phyloP scores from a whole-genome alignment of 495 filamentous ascomycete species.

The Podospora didyma region DNA sequence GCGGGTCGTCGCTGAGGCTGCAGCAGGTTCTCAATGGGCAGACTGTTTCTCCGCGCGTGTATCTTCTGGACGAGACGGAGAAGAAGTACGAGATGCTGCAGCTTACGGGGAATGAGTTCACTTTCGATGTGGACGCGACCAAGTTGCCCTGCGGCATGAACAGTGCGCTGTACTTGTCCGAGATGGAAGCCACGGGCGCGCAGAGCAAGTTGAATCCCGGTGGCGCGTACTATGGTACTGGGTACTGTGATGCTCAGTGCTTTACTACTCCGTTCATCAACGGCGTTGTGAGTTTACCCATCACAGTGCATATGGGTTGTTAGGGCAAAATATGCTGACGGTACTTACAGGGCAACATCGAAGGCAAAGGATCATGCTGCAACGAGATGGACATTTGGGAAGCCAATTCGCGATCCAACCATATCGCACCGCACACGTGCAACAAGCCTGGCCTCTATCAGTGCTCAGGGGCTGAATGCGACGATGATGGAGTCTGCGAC shows the following conservation, averaged over 20 bases:
- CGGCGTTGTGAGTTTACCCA: conserved; percentile 41
- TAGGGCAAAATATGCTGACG: background rate
- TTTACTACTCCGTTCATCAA: conserved; percentile 54
- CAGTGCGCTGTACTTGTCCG: conserved; percentile 63
- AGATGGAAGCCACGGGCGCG: conserved; percentile 57
- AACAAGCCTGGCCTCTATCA: conserved; percentile 44
- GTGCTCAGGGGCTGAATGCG: conserved; percentile 49
- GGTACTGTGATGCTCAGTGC: conserved; percentile 72
- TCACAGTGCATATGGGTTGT: background rate
- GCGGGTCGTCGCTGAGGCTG: conserved; percentile 46
- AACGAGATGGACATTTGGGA: conserved; percentile 66
- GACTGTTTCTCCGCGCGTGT: conserved; percentile 51
- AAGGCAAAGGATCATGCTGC: conserved; percentile 52
- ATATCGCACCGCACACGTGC: conserved; percentile 57
- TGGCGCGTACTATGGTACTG: conserved; percentile 62
- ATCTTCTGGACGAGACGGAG: conserved; percentile 50
- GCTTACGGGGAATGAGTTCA: conserved; percentile 55
- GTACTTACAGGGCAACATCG: conserved; percentile 41
- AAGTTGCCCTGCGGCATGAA: conserved; percentile 64
- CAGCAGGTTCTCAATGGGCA: conserved; percentile 28
- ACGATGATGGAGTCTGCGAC: conserved; percentile 55
- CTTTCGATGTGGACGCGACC: conserved; percentile 61
- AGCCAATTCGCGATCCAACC: conserved; percentile 55
- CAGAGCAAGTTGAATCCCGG: conserved; percentile 52
- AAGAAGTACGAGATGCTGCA: conserved; percentile 57